Evolutionary conservation across 345 rosid species (phyloP).

Genomic region (Boechera stricta): DNA sequence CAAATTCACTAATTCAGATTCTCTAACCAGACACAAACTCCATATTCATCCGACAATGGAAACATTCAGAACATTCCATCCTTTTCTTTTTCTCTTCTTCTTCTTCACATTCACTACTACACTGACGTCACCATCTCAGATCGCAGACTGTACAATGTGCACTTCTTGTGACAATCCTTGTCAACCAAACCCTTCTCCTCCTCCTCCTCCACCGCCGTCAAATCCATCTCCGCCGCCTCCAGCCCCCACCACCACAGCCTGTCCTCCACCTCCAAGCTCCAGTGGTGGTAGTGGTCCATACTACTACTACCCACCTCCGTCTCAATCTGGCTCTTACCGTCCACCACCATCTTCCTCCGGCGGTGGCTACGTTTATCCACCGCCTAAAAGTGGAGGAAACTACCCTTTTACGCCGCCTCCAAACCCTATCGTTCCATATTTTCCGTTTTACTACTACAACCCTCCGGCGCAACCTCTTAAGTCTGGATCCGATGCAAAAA

Average conservation of each 20-base stretch:
- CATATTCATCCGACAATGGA: constrained; percentile 48
- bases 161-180: constrained; percentile 76
- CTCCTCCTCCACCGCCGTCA: constrained; percentile 58
- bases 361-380: constrained; percentile 56
- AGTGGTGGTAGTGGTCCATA: constrained; percentile 48
- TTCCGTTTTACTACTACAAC: constrained; percentile 77
- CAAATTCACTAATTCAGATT: constrained; percentile 33
- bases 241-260: constrained; percentile 35
- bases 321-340: constrained; percentile 56
- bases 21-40: constrained; percentile 39
- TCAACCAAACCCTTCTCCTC: constrained; percentile 54
- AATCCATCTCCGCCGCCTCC: constrained; percentile 54
- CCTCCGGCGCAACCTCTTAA: constrained; percentile 62
- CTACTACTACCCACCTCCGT: constrained; percentile 75
- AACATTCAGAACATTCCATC: constrained; percentile 31
- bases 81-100: constrained; percentile 25
- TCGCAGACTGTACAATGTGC: constrained; percentile 87
- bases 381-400: constrained; percentile 56
- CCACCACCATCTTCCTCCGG: constrained; percentile 68
- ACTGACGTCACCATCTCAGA: constrained; percentile 50
- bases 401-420: constrained; percentile 87
- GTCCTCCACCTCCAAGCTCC: constrained; percentile 75
- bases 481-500: constrained; percentile 38
- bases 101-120: constrained; percentile 25
- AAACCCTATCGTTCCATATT: constrained; percentile 95